Evolutionary conservation across 768 basidiomycete species (phyloP).

Genomic region (Clitopilus passeckerianus): DNA sequence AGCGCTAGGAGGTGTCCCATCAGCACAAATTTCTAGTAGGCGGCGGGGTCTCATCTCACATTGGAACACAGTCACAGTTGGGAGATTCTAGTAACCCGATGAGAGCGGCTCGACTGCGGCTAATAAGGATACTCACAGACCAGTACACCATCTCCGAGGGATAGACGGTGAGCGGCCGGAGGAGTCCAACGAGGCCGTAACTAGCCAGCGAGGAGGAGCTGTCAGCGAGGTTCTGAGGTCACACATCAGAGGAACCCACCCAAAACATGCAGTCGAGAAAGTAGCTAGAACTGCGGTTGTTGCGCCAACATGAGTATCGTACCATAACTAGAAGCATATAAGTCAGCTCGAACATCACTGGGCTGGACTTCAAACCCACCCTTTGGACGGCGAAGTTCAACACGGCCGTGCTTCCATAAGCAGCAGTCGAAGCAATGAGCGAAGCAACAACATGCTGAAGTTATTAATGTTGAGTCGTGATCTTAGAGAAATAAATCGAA

Average conservation of each 20-base stretch:
- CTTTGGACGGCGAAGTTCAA: conserved; percentile 58
- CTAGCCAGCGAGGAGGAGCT: conserved; percentile 18
- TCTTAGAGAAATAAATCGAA: not conserved
- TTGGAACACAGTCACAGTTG: conserved; percentile 58
- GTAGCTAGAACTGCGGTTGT: conserved; percentile 56
- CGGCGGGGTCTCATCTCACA: conserved; percentile 19
- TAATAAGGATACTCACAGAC: conserved; percentile 28
- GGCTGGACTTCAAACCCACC: conserved; percentile 19
- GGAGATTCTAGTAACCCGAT: conserved; percentile 36
- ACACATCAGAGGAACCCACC: conserved; percentile 24
- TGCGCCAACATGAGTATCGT: conserved; percentile 49
- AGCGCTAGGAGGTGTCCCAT: conserved; percentile 28
- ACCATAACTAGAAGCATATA: conserved; percentile 42
- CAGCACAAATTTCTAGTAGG: not conserved
- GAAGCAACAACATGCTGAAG: conserved; percentile 52
- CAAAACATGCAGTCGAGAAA: conserved; percentile 62
- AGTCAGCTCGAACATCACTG: not conserved
- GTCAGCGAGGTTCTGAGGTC: not conserved
- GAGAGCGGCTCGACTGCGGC: not conserved
- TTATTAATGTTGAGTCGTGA: not conserved
- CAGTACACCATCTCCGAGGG: conserved; percentile 65
- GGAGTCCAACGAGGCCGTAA: conserved; percentile 55
- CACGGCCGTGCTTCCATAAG: conserved; percentile 48
- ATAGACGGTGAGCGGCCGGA: conserved; percentile 55
- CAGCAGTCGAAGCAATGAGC: conserved; percentile 52